Percentiles rank a stretch among this genome's conserved stretches.
These are phyloP conservation scores for Neospora caninum DNA, from an alignment of 169 alveolate genomes.

Conservation along the genomic window DNA sequence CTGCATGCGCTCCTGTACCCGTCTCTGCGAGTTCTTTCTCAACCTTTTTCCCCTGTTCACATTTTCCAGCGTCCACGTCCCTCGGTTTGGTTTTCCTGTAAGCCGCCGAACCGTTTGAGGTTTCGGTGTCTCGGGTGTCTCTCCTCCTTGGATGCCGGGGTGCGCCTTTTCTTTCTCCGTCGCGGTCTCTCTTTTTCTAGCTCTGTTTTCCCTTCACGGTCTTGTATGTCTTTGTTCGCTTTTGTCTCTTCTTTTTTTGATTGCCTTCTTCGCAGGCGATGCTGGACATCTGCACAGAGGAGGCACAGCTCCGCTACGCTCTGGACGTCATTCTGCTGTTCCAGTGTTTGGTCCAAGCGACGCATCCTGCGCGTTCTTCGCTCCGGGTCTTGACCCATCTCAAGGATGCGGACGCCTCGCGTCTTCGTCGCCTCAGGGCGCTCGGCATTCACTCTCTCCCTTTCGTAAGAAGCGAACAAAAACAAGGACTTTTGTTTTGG, in stretches of 20 bases:
- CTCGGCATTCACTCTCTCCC: not conserved
- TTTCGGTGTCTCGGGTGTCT: too few species aligned
- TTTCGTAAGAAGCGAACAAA: not conserved
- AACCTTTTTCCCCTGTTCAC: too few species aligned
- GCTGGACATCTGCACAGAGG: slow-evolving; percentile 72
- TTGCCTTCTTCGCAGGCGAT: slow-evolving; percentile 53
- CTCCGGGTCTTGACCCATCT: slow-evolving; percentile 26
- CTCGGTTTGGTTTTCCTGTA: too few species aligned
- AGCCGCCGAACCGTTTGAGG: too few species aligned
- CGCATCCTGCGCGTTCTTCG: slow-evolving; percentile 33
- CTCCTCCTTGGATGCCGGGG: too few species aligned
- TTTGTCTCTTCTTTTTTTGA: not conserved
- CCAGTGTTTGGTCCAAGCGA: slow-evolving; percentile 70
- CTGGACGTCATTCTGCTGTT: slow-evolving; percentile 63
- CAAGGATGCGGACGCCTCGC: not conserved
- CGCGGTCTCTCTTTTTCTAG: too few species aligned
- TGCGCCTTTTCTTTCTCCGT: too few species aligned
- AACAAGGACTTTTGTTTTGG: too few species aligned
- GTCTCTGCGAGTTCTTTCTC: too few species aligned
- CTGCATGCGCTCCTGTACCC: too few species aligned
- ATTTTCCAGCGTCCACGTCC: too few species aligned
- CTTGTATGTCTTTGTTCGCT: not conserved
- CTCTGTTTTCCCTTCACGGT: not conserved
- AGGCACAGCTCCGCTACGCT: slow-evolving; percentile 67
- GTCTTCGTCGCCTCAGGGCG: not conserved